A percentile compares a stretch with the other conserved stretches of the same genome.
phyloP scores from a whole-genome alignment of 2,329 filamentous ascomycete species.

The Pseudocercospora fuligena region DNA sequence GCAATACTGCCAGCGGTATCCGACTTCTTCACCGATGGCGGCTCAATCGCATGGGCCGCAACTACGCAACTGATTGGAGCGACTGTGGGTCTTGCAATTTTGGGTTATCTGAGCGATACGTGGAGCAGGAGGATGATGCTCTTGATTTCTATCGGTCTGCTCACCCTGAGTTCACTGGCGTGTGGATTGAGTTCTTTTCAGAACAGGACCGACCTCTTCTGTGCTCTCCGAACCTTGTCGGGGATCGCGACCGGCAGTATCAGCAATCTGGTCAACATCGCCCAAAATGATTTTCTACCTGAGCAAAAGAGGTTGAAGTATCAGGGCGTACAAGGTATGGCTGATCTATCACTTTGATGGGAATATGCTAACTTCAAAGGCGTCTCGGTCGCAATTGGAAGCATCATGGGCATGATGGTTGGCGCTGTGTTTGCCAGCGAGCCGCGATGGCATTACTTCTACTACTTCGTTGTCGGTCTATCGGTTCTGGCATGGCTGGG shows the following conservation, averaged over 20 bases:
- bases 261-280: slow-evolving; percentile 33
- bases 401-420: slow-evolving; percentile 27
- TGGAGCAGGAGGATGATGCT: slow-evolving; percentile 30
- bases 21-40: slow-evolving; percentile 19
- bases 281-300: slow-evolving; percentile 31
- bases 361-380: background rate
- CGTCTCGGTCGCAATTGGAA: slow-evolving; percentile 27
- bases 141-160: slow-evolving; percentile 16
- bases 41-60: slow-evolving; percentile 30
- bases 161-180: slow-evolving; percentile 18
- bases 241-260: slow-evolving; percentile 31
- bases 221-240: slow-evolving; percentile 24
- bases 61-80: slow-evolving; percentile 27
- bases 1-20: slow-evolving; percentile 22
- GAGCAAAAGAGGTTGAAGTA: slow-evolving; percentile 23
- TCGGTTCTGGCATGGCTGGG: background rate
- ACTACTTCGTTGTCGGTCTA: slow-evolving; percentile 7
- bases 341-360: slow-evolving; percentile 6
- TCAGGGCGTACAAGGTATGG: slow-evolving; percentile 33
- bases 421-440: slow-evolving; percentile 25
- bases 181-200: slow-evolving; percentile 15
- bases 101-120: slow-evolving; percentile 31
- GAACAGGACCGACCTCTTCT: slow-evolving; percentile 14
- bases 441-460: slow-evolving; percentile 21
- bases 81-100: slow-evolving; percentile 26